These are phyloP conservation scores for Leccinum rimulosum DNA, from an alignment of 768 basidiomycete species.

Conservation along the genomic window DNA sequence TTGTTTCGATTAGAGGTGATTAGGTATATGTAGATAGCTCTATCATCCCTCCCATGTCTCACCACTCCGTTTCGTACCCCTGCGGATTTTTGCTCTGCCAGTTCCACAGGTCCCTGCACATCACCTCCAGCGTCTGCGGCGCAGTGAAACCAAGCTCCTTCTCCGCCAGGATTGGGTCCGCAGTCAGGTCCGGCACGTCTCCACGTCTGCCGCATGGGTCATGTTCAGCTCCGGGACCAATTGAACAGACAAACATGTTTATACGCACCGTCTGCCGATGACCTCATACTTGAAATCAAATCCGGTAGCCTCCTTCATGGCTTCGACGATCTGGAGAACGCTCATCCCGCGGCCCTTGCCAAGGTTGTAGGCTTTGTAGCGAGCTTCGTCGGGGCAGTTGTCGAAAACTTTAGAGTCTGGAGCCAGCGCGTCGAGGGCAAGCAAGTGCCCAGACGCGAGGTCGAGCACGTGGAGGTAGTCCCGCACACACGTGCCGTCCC, in stretches of 20 bases:
- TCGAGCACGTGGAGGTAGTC: constrained; percentile 95
- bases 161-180: constrained; percentile 88
- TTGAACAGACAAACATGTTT: background rate
- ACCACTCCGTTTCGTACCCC: constrained; percentile 52
- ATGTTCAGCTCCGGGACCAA: constrained; percentile 4
- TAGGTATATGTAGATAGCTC: constrained; percentile 19
- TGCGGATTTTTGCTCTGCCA: constrained; percentile 93
- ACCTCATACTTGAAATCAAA: constrained; percentile 88
- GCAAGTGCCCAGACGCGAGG: constrained; percentile 89
- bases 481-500: constrained; percentile 97
- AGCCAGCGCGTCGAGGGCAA: constrained; percentile 82
- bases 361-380: constrained; percentile 94
- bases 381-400: constrained; percentile 47
- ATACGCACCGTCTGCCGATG: constrained; percentile 80
- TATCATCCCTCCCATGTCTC: constrained; percentile 7
- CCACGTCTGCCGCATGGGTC: constrained; percentile 56
- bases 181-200: constrained; percentile 95
- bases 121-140: constrained; percentile 73
- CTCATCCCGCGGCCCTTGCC: constrained; percentile 91
- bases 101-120: constrained; percentile 98
- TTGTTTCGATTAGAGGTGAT: constrained; percentile 15
- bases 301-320: constrained; percentile 90
- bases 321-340: constrained; percentile 90
- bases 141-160: constrained; percentile 93
- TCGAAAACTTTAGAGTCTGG: constrained; percentile 57